Conservation (phyloP, 495 filamentous ascomycete species). For the Daldinia childiae region DNA sequence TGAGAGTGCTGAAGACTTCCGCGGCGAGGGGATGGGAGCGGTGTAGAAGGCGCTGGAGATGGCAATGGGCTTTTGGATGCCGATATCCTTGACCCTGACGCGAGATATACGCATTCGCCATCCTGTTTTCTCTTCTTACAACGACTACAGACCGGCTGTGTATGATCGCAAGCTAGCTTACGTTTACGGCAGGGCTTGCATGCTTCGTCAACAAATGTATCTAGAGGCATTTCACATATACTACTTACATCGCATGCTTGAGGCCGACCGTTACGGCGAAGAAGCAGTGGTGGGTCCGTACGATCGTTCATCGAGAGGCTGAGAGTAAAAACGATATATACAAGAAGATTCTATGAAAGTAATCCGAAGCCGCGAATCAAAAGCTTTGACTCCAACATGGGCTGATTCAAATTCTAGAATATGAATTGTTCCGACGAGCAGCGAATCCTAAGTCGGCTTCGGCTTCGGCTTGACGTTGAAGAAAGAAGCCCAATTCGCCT, state of each 20-base stretch:
- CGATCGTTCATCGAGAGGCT: constrained; percentile 7
- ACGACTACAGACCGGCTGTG: constrained; percentile 42
- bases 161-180: constrained; percentile 49
- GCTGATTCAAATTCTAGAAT: background rate
- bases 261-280: constrained; percentile 42
- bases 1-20: constrained; percentile 2
- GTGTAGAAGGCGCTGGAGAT: constrained; percentile 14
- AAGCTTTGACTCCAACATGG: constrained; percentile 2
- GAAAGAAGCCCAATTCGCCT: background rate
- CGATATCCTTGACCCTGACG: constrained; percentile 15
- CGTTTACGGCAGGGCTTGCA: constrained; percentile 47
- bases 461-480: constrained; percentile 36
- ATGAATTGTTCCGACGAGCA: background rate
- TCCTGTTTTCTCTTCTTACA: constrained; percentile 42
- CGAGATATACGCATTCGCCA: constrained; percentile 41
- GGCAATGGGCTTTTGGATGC: constrained; percentile 25
- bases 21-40: background rate
- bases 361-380: constrained; percentile 16
- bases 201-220: constrained; percentile 12
- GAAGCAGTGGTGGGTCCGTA: constrained; percentile 21
- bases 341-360: background rate
- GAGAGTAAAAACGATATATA: background rate
- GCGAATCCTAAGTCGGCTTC: constrained; percentile 23
- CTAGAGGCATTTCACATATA: background rate
- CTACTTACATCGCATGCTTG: constrained; percentile 45